Evolutionary conservation across 2,329 filamentous ascomycete genomes (phyloP), one percentile per base, ranked within the genome.

Genomic region (Onygenales sp.): DNA sequence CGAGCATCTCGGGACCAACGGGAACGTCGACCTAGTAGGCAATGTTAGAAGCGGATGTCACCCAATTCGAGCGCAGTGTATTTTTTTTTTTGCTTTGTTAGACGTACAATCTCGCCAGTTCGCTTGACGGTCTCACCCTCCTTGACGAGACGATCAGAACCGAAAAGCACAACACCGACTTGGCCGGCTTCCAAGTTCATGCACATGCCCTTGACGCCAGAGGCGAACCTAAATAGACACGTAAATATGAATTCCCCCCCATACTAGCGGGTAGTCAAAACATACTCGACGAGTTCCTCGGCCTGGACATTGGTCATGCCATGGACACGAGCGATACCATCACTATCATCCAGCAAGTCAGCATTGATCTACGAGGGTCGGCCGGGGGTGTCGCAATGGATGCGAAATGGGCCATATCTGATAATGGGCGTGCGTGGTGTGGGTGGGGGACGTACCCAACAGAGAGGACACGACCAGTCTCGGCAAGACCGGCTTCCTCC

Each of bases 131-230:
- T 92, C 84, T 98, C 92, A 73, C 93, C 93, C 80, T 98, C 93
- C 83, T 89, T 93, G 85, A 98, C 93, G 69, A 96, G 84, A 91
- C 93, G 91, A 81, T 98, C 93, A 72, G 93, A 97, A 86, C 93
- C 93, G 84, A 98, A 98, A 72, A 98, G 84, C 84, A 98, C 93
- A 71, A 98, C 91, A 95, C 93, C 93, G 80, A 98, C 93, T 80
- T 97, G 93, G 76, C 93, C 93, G 77, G 93, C 93, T 82, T 98
- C 93, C 79, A 98, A 86, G 88, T 98, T 98, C 92, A 98, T 97
- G 89, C 92, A 97, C 93, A 98, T 98, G 77, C 93, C 93, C 86
- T 97, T 97, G 78, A 97, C 93, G 77, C 93, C 93, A 64, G 93
- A 98, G 70, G 93, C 89, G 82, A 98, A 98, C 83, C 91, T 96